A percentile compares a stretch with the other conserved stretches of the same genome.
Conservation (phyloP, 2,329 filamentous ascomycete genomes). For the Sclerotinia trifoliorum region DNA sequence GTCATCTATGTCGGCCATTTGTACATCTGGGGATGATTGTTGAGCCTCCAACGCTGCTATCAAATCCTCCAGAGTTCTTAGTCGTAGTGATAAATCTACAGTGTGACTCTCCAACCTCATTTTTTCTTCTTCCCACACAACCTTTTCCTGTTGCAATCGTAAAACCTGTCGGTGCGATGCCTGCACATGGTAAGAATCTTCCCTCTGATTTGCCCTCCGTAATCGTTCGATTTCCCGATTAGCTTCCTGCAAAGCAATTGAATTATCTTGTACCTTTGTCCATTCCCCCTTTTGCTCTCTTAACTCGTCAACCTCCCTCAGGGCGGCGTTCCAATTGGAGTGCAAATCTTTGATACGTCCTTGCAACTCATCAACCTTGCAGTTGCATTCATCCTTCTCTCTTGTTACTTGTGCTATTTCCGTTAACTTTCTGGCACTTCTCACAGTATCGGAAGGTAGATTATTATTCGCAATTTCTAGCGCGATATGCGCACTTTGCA, state of each 20-base stretch:
- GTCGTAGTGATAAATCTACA: slow-evolving; percentile 6
- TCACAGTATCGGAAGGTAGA: background rate
- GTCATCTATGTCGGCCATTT: background rate
- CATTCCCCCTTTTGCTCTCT: background rate
- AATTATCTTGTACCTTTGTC: background rate
- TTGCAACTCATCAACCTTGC: background rate
- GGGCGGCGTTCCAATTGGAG: background rate
- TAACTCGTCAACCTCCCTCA: background rate
- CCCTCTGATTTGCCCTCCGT: background rate
- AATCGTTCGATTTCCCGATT: slow-evolving; percentile 5
- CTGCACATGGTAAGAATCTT: slow-evolving; percentile 3
- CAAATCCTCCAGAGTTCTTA: slow-evolving; percentile 16
- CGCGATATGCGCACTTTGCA: slow-evolving; percentile 15
- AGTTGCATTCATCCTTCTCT: slow-evolving; percentile 1
- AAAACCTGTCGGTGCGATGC: background rate
- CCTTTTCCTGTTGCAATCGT: slow-evolving; percentile 7
- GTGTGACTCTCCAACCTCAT: background rate
- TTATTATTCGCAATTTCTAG: slow-evolving; percentile 8
- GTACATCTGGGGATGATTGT: background rate
- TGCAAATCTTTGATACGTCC: background rate
- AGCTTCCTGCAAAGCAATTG: background rate
- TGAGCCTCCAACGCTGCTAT: background rate
- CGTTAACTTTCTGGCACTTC: background rate
- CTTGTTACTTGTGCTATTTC: background rate
- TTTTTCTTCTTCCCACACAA: slow-evolving; percentile 7